These are phyloP conservation scores for Cucumis hystrix DNA, from an alignment of 306 rosid genomes.

Conservation along the genomic window DNA sequence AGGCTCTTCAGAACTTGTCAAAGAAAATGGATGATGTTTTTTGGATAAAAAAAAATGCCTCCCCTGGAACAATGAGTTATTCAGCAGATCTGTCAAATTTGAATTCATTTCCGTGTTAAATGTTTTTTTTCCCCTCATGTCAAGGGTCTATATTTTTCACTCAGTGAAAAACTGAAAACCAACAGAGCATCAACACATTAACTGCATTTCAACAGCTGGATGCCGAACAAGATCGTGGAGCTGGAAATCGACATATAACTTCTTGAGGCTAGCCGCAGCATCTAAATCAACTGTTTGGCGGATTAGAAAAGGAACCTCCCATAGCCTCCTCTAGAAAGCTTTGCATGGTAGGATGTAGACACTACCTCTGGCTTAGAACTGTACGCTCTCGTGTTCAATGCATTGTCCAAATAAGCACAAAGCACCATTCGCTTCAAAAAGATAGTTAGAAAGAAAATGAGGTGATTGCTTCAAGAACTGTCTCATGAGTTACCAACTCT, in stretches of 20 bases:
- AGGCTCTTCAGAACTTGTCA: conserved; percentile 45
- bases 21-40: conserved; percentile 50
- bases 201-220: background rate
- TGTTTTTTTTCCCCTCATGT: background rate
- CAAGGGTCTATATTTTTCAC: background rate
- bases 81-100: conserved; percentile 1
- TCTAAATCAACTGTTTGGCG: background rate
- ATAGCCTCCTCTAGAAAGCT: background rate
- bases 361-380: background rate
- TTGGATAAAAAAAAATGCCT: conserved; percentile 16
- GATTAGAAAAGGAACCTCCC: background rate
- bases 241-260: background rate
- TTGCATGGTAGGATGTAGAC: background rate
- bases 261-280: background rate
- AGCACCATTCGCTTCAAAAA: background rate
- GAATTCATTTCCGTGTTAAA: conserved; percentile 7
- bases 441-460: background rate
- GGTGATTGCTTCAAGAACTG: background rate
- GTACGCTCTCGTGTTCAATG: background rate
- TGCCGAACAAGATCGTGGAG: background rate
- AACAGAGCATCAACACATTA: background rate
- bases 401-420: background rate
- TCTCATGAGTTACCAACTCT: background rate
- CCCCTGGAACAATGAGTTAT: conserved; percentile 13
- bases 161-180: background rate